Conservation (phyloP, 768 basidiomycete species). For the Pluteus cervinus region DNA sequence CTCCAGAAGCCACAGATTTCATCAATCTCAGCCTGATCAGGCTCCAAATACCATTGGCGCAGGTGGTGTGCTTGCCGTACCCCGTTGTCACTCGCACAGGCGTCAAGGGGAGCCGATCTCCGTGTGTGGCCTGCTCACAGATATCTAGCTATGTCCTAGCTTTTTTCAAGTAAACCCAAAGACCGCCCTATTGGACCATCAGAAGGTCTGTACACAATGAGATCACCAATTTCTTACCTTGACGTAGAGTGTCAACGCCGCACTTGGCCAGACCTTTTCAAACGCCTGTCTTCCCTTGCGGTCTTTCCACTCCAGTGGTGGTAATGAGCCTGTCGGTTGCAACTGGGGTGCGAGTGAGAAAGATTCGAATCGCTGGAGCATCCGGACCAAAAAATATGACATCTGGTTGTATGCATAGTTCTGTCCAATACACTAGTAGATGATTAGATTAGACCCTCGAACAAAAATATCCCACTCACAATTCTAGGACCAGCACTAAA, state of each 20-base stretch:
- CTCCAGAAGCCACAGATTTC: too few relatives aligned
- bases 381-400: conserved; percentile 62
- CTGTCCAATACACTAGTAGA: conserved; percentile 56
- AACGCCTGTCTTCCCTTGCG: conserved; percentile 41
- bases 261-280: conserved; percentile 59
- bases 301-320: conserved; percentile 51
- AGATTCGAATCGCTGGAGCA: conserved; percentile 59
- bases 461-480: conserved; percentile 21
- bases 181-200: conserved; percentile 35
- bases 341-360: conserved; percentile 56
- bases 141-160: conserved; percentile 13
- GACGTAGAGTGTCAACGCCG: conserved; percentile 58
- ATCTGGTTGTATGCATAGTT: conserved; percentile 76
- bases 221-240: conserved; percentile 39
- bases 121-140: too few relatives aligned
- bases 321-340: conserved; percentile 57
- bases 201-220: neutral
- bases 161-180: conserved; percentile 49
- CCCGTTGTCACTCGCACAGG: too few relatives aligned
- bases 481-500: conserved; percentile 69
- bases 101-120: too few relatives aligned
- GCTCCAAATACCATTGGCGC: too few relatives aligned
- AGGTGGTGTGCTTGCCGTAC: too few relatives aligned
- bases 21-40: too few relatives aligned
- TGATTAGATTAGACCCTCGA: conserved; percentile 1